Percentiles rank a stretch among this genome's conserved stretches.
These are phyloP conservation scores for Coniochaeta ligniaria DNA, from an alignment of 2,329 filamentous ascomycete species.

Conservation along the genomic window DNA sequence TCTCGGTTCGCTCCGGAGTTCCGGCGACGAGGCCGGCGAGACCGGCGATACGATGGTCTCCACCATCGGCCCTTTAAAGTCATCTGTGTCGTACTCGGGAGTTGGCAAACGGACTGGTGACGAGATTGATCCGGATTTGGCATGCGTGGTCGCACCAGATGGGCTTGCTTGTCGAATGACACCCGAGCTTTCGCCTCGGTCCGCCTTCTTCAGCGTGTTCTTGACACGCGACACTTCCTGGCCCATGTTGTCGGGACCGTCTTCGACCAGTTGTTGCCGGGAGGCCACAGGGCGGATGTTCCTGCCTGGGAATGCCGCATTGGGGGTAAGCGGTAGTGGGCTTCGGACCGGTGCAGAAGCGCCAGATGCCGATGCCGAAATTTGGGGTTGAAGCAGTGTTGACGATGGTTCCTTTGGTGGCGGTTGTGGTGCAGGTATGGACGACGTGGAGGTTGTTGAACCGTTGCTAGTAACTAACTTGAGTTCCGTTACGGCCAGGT, in stretches of 20 bases:
- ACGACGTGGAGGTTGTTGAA: constrained; percentile 30
- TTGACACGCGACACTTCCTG: constrained; percentile 17
- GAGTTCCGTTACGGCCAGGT: constrained; percentile 38
- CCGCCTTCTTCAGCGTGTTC: constrained; percentile 11
- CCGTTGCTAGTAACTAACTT: constrained; percentile 42
- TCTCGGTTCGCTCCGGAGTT: constrained; percentile 18
- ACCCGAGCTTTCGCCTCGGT: not conserved
- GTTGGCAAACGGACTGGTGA: constrained; percentile 31
- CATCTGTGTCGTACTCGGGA: constrained; percentile 39
- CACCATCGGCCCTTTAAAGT: constrained; percentile 27
- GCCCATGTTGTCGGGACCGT: constrained; percentile 16
- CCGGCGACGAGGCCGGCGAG: constrained; percentile 37
- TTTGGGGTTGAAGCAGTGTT: constrained; percentile 8
- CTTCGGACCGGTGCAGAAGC: constrained; percentile 6
- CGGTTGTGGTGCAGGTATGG: constrained; percentile 7
- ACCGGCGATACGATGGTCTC: constrained; percentile 32
- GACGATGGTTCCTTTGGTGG: constrained; percentile 15
- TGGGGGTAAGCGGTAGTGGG: constrained; percentile 10
- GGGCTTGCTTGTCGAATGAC: not conserved
- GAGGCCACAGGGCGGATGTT: constrained; percentile 20
- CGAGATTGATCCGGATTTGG: constrained; percentile 3
- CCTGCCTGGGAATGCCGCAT: constrained; percentile 17
- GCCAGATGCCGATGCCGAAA: constrained; percentile 3
- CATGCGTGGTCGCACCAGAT: not conserved
- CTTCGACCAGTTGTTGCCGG: constrained; percentile 10